Base-by-base conservation (phyloP, 257 asterid species). In the Gardenia jasminoides region DNA sequence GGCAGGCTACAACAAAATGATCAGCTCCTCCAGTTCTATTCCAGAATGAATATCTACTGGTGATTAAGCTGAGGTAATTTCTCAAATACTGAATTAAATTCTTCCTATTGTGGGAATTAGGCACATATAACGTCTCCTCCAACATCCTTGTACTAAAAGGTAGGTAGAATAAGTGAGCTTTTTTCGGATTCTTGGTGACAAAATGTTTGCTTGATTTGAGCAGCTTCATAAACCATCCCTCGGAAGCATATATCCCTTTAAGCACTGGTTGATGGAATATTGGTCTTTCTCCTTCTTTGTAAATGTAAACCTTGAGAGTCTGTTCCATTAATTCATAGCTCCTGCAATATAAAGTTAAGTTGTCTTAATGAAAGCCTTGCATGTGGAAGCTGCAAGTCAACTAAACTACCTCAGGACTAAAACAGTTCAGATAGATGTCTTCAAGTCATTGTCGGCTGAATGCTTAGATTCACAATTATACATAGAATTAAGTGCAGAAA, bases 181-280 rank as follows among this genome's bases (percentile, higher is more conserved):
- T 76, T 3, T 11, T 61, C 24, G 88, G 86, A 75, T 83, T 80
- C 44, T 80, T 76, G 47, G 91, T 88, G 15, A 83, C 81, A 67
- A 81, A 90, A 16, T 69, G 70, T 78, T 83, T 84, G 86, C 81
- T 88, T 70, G 76, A 80, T 81, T 85, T 84, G 54, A 88, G 72
- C 76, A 78, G 80, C 84, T 87, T 90, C 86, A 88, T 76, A 81
- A 90, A 90, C 94, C 94, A 90, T 20, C 94, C 94, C 83, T 90
- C 92, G 0, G 94, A 84, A 67, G 94, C 89, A 71, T 87, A 90
- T 75, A 87, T 84, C 76, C 94, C 94, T 79, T 80, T 75, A 0
- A 90, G 87, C 30, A 83, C 70, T 39, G 91, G 83, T 1, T 82
- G 76, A 50, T 88, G 91, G 70, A 84, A 88, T 76, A 88, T 77